Evolutionary conservation across 768 basidiomycete species (phyloP).

Genomic region (Pleurotus salmoneostramineus): DNA sequence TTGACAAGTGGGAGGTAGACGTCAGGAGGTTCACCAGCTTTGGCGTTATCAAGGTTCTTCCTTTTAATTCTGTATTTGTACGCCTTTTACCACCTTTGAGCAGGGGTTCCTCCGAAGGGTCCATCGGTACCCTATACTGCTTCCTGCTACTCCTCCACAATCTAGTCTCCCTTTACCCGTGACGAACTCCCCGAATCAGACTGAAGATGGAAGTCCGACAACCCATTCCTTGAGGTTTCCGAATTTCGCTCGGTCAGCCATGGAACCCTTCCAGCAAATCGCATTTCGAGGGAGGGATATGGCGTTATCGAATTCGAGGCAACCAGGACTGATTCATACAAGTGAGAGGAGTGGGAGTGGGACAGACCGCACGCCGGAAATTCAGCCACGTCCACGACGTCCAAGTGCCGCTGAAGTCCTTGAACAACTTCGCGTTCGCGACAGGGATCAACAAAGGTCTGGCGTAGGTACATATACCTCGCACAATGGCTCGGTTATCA

Average conservation of each 20-base stretch:
- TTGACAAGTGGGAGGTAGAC: constrained; percentile 77
- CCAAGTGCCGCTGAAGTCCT: constrained; percentile 68
- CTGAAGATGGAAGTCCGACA: background rate
- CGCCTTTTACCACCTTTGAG: background rate
- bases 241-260: background rate
- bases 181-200: constrained; percentile 5
- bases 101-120: constrained; percentile 91
- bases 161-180: constrained; percentile 15
- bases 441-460: constrained; percentile 19
- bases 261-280: background rate
- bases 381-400: constrained; percentile 38
- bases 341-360: too few species aligned
- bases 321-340: background rate
- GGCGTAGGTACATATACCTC: constrained; percentile 35
- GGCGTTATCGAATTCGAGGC: background rate
- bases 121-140: constrained; percentile 86
- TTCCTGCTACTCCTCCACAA: constrained; percentile 28
- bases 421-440: constrained; percentile 57
- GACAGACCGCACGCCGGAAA: constrained; percentile 13
- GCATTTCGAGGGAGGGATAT: background rate
- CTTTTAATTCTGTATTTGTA: background rate
- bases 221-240: background rate
- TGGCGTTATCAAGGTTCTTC: constrained; percentile 88
- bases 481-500: constrained; percentile 15
- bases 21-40: constrained; percentile 94